Conservation (phyloP, 441 rosid species). For the Adansonia madagascariensis region DNA sequence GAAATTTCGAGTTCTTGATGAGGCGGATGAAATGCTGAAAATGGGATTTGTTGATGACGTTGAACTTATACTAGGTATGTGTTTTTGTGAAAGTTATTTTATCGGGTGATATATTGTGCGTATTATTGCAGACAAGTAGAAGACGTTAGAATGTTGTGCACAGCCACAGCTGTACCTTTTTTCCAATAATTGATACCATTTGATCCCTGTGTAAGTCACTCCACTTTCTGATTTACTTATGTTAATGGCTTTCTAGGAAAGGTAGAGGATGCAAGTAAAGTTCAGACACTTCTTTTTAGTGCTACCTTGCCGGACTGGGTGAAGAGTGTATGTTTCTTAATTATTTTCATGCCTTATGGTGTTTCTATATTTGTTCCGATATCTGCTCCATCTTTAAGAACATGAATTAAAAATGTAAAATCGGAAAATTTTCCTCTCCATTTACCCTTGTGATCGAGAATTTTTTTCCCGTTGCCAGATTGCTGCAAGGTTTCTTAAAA, state of each 20-base stretch:
- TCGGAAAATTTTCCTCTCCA: not conserved
- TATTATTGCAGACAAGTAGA: not conserved
- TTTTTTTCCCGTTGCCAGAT: slow-evolving; percentile 47
- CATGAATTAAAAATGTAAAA: not conserved
- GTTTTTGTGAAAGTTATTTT: not conserved
- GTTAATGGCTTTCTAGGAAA: slow-evolving; percentile 55
- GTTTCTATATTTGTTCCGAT: not conserved
- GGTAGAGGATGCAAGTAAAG: slow-evolving; percentile 78
- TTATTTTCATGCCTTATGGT: not conserved
- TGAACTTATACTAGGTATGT: slow-evolving; percentile 80
- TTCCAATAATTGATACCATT: not conserved
- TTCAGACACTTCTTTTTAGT: slow-evolving; percentile 96
- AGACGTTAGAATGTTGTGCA: not conserved
- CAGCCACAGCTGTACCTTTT: not conserved
- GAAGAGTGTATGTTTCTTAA: slow-evolving; percentile 58
- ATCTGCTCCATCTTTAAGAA: not conserved
- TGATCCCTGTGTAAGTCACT: not conserved
- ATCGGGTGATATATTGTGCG: not conserved
- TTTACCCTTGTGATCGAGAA: slow-evolving; percentile 28
- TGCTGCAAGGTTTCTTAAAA: slow-evolving; percentile 68
- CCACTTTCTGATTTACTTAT: not conserved
- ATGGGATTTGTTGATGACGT: slow-evolving; percentile 98
- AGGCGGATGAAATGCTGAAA: slow-evolving; percentile 95
- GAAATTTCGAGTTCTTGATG: slow-evolving; percentile 89
- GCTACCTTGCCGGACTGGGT: slow-evolving; percentile 95